A percentile compares a stretch with the other conserved stretches of the same genome.
These are phyloP conservation scores for Myxozyma melibiosi DNA, from an alignment of 805 yeast species.

Conservation along the genomic window DNA sequence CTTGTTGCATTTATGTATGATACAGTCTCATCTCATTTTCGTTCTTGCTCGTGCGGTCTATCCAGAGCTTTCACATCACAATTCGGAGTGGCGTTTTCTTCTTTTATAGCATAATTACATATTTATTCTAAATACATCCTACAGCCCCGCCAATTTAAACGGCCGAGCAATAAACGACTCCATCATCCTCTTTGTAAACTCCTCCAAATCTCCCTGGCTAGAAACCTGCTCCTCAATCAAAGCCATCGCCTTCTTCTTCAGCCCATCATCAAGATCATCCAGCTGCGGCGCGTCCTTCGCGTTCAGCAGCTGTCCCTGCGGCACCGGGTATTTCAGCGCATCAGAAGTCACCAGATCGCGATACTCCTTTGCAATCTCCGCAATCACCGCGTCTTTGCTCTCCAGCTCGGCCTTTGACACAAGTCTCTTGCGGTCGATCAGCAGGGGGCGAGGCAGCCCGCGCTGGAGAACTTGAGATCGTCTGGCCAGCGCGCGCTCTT, in stretches of 20 bases:
- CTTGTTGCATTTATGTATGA: not conserved
- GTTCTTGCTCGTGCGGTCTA: not conserved
- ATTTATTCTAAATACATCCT: not conserved
- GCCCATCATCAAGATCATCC: slow-evolving; percentile 35
- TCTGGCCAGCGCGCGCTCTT: slow-evolving; percentile 41
- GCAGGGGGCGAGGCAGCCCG: slow-evolving; percentile 44
- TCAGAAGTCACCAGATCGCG: slow-evolving; percentile 38
- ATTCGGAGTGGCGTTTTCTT: not conserved
- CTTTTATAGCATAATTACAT: not conserved
- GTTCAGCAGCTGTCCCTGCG: slow-evolving; percentile 9
- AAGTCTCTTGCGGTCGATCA: slow-evolving; percentile 14
- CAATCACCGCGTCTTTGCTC: slow-evolving; percentile 19
- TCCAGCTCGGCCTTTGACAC: slow-evolving; percentile 4
- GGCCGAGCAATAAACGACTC: slow-evolving; percentile 8
- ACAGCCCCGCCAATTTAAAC: slow-evolving; percentile 21
- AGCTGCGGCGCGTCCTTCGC: slow-evolving; percentile 20
- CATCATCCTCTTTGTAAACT: slow-evolving; percentile 7
- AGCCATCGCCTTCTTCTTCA: slow-evolving; percentile 13
- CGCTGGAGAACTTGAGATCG: slow-evolving; percentile 53
- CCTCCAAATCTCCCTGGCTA: slow-evolving; percentile 13
- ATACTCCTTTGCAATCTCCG: slow-evolving; percentile 34
- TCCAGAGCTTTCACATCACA: not conserved
- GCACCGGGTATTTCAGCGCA: slow-evolving; percentile 35
- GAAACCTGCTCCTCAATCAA: slow-evolving; percentile 28
- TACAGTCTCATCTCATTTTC: not conserved